Evolutionary conservation across 1,284 basidiomycete genomes (phyloP).

Genomic region (Cutaneotrichosporon sp.): DNA sequence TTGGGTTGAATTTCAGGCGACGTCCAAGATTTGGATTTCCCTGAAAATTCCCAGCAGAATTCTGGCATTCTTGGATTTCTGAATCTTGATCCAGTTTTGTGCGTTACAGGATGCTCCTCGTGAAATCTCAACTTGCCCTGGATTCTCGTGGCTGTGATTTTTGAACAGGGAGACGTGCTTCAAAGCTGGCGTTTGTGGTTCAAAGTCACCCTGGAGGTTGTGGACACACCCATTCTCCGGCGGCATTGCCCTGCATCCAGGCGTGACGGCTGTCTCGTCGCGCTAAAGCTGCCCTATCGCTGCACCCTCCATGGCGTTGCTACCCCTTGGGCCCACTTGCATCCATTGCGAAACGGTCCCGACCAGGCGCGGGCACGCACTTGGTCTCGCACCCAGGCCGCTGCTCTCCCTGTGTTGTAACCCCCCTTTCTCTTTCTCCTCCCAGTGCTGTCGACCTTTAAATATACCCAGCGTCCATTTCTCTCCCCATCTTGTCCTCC

Average conservation of each 20-base stretch:
- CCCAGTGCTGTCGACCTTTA: conserved; percentile 10
- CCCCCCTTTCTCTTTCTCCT: conserved; percentile 3
- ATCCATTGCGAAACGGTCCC: conserved; percentile 21
- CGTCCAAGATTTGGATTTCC: no score
- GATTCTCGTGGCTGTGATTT: background rate
- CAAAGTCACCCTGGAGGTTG: background rate
- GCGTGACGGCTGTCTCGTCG: conserved; percentile 16
- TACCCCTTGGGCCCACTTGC: conserved; percentile 11
- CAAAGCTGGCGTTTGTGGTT: background rate
- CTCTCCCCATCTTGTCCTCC: conserved; percentile 2
- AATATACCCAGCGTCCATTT: conserved; percentile 6
- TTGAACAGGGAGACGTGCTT: background rate
- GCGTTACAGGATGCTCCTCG: no score
- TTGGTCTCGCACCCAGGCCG: conserved; percentile 2
- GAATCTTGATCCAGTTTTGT: no score
- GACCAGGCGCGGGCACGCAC: conserved; percentile 6
- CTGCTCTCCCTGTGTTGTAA: background rate
- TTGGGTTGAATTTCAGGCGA: no score
- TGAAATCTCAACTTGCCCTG: background rate
- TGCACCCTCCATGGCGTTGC: conserved; percentile 8
- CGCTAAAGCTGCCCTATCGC: conserved; percentile 14
- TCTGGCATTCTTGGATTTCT: no score
- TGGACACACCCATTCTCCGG: background rate
- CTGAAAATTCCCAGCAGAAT: no score
- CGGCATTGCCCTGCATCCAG: conserved; percentile 6